Evolutionary conservation across 768 basidiomycete genomes (phyloP), one percentile per base, ranked within the genome.

Genomic region (Kockovaella imperatae): DNA sequence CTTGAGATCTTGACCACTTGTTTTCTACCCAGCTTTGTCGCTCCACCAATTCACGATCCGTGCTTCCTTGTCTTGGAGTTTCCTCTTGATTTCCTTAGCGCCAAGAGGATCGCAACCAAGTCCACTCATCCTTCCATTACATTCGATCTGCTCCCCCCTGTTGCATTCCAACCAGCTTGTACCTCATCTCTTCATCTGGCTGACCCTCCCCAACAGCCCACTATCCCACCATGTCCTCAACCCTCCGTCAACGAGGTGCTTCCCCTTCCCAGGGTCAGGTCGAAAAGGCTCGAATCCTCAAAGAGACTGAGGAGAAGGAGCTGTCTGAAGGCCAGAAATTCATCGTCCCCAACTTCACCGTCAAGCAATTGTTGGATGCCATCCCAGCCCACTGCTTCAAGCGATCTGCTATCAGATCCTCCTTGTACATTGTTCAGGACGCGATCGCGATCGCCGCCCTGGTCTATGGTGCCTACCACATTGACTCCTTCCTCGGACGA

Each of bases 341-440:
- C 60, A 56, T 72, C 56, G 84, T 93, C 54, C 89, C 89, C 18
- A 83, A 88, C 75, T 78, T 88, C 53, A 78, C 85, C 31, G 78
- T 91, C 71, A 95, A 91, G 75, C 85, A 95, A 62, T 68, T 93
- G 59, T 77, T 91, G 43, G 78, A 78, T 38, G 80, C 78, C 15
- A 90, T 95, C 65, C 90, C 90, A 80, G 62, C 83, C 7, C 88
- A 88, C 72, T 96, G 93, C 75, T 87, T 83, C 74, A 77, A 91
- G 75, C 85, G 93, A 52, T 91, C 87, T 0, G 85, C 87, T 3
- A 53, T 90, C 60, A 78, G 76, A 67, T 89, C 88, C 3, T 82
- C 80, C 1, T 50, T 77, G 43, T 89, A 95, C 70, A 75, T 93
- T 51, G 68, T 81, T 35, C 85, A 82, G 80, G 91, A 97, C 69